Evolutionary conservation across 2,329 filamentous ascomycete genomes (phyloP).

Genomic region (Fusarium annulatum): DNA sequence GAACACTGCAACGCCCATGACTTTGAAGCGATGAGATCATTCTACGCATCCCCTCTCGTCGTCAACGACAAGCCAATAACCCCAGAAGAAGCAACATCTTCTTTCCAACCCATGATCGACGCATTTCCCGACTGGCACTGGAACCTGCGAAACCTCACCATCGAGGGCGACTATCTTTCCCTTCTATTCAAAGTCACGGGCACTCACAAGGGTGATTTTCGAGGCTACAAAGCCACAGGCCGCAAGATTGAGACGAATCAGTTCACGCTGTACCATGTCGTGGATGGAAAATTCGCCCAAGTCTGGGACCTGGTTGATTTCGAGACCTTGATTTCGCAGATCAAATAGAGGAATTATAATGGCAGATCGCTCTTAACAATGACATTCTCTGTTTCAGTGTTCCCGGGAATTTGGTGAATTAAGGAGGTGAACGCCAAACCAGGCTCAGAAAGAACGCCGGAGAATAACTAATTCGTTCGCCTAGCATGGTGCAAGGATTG

Average conservation of each 20-base stretch:
- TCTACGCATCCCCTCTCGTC: background rate
- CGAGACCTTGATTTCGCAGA: conserved; percentile 2
- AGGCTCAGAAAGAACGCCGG: background rate
- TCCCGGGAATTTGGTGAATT: background rate
- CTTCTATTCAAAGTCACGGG: conserved; percentile 11
- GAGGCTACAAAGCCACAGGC: conserved; percentile 3
- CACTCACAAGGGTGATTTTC: background rate
- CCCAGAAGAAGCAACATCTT: background rate
- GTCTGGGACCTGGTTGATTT: conserved; percentile 23
- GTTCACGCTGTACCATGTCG: conserved; percentile 16
- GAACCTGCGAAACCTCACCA: background rate
- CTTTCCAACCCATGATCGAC: background rate
- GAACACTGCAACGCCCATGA: conserved; percentile 13
- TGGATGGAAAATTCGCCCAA: background rate
- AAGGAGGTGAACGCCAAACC: background rate
- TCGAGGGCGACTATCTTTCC: background rate
- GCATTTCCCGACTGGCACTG: conserved; percentile 24
- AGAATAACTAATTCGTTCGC: background rate
- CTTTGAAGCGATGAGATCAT: background rate
- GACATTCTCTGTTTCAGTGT: background rate
- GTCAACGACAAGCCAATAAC: conserved; percentile 1
- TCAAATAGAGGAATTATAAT: background rate
- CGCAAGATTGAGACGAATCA: conserved; percentile 2
- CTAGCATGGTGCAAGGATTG: background rate
- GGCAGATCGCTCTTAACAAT: background rate